phyloP scores from a whole-genome alignment of 1,284 basidiomycete species.

The Coniferiporia weirii region DNA sequence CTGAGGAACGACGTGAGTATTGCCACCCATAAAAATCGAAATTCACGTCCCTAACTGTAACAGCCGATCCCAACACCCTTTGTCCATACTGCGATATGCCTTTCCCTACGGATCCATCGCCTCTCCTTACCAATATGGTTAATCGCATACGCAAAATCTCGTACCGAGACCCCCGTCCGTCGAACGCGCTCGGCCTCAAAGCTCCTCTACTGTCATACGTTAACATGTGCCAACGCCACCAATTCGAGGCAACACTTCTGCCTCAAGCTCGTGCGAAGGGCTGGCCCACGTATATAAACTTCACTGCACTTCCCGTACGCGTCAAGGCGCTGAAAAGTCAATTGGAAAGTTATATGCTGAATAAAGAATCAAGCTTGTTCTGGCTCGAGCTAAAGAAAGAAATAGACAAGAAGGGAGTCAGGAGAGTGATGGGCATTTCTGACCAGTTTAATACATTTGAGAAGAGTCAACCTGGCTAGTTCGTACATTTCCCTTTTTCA shows the following conservation, averaged over 20 bases:
- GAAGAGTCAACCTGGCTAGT: conserved; percentile 80
- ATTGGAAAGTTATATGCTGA: conserved; percentile 47
- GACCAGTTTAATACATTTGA: conserved; percentile 73
- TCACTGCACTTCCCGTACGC: conserved; percentile 46
- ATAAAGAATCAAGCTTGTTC: conserved; percentile 50
- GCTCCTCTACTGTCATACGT: conserved; percentile 60
- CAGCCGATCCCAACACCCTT: conserved; percentile 53
- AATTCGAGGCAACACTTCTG: conserved; percentile 64
- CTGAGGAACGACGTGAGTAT: neutral
- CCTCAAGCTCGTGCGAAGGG: conserved; percentile 62
- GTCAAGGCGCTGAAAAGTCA: conserved; percentile 42
- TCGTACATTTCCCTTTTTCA: conserved; percentile 30
- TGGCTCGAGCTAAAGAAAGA: conserved; percentile 62
- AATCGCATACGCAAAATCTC: conserved; percentile 44
- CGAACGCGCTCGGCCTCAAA: conserved; percentile 63
- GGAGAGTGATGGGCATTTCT: conserved; percentile 57
- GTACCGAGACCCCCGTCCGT: conserved; percentile 51
- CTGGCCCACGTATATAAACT: conserved; percentile 72
- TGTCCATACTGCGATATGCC: conserved; percentile 76
- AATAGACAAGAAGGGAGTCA: conserved; percentile 55
- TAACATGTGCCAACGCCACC: conserved; percentile 68
- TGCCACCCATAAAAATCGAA: neutral
- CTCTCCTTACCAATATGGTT: conserved; percentile 52
- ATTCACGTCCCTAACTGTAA: neutral
- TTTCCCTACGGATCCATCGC: conserved; percentile 58